phyloP scores from a whole-genome alignment of 2,329 filamentous ascomycete species.

The Diaporthe vexans region DNA sequence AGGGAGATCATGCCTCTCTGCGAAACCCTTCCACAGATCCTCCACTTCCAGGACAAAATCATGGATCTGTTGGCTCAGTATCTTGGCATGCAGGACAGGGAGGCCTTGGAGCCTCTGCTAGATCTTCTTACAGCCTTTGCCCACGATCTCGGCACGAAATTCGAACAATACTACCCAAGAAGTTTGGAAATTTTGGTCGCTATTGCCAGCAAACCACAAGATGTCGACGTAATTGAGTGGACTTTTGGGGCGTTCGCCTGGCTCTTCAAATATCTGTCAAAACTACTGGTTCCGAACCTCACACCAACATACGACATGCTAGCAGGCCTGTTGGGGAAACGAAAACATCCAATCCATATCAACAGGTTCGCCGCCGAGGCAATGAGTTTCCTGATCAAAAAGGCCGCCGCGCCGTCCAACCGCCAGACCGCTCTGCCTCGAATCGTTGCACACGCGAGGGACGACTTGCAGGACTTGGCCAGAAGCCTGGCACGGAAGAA shows the following conservation, averaged over 20 bases:
- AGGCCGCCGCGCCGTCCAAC: constrained; percentile 83
- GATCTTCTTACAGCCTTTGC: constrained; percentile 93
- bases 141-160: constrained; percentile 89
- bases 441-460: constrained; percentile 80
- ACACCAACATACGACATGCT: constrained; percentile 87
- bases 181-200: constrained; percentile 82
- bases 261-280: constrained; percentile 96
- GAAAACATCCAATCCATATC: constrained; percentile 86
- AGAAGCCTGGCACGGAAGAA: constrained; percentile 29
- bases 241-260: constrained; percentile 95
- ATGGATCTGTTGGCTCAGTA: constrained; percentile 82
- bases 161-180: constrained; percentile 88
- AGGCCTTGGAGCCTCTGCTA: constrained; percentile 87
- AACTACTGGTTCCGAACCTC: constrained; percentile 87
- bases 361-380: constrained; percentile 94
- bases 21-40: constrained; percentile 91
- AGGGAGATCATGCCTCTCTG: constrained; percentile 81
- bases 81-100: constrained; percentile 82
- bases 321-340: constrained; percentile 85
- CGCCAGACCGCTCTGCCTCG: constrained; percentile 79
- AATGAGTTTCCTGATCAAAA: constrained; percentile 92
- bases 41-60: constrained; percentile 91
- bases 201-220: constrained; percentile 82
- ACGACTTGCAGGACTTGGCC: constrained; percentile 71
- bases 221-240: constrained; percentile 96